Evolutionary conservation across 345 rosid genomes (phyloP), one percentile per base, ranked within the genome.

Genomic region (Mercurialis annua): DNA sequence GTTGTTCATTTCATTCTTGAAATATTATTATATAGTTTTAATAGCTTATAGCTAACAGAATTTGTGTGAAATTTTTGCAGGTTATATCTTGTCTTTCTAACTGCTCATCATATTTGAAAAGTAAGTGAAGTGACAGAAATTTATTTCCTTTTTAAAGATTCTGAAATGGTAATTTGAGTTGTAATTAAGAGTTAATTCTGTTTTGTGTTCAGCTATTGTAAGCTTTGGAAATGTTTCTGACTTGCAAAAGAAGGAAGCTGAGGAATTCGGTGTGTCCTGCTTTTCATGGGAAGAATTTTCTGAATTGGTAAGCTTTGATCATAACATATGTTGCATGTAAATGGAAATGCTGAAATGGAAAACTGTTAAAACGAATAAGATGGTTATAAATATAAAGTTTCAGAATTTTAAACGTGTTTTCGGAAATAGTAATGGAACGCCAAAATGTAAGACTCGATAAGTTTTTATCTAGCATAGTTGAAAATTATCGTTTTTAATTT

Each of bases 261-360:
- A 86, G 66, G 89, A 84, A 55, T 82, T 74, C 16, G 88, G 88
- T 21, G 90, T 84, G 6, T 82, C 96, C 66, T 78, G 94, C 72
- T 91, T 81, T 73, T 85, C 99, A 10, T 91, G 96, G 99, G 79
- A 80, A 21, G 96, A 91, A 60, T 86, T 94, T 71, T 81, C 51
- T 33, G 73, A 66, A 48, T 64, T 81, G 92, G 98, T 92, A 72
- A 66, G 80, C n/a, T n/a, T n/a, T n/a, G n/a, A n/a, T n/a, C n/a
- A n/a, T n/a, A n/a, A n/a, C n/a, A n/a, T n/a, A n/a, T n/a, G n/a
- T n/a, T n/a, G n/a, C n/a, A n/a, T n/a, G n/a, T n/a, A n/a, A n/a
- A n/a, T n/a, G n/a, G n/a, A n/a, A n/a, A n/a, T n/a, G n/a, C n/a
- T n/a, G n/a, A n/a, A n/a, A n/a, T n/a, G n/a, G n/a, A n/a, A n/a